Conservation (phyloP, 176 grass and related monocot species). For the Avena eriantha region DNA sequence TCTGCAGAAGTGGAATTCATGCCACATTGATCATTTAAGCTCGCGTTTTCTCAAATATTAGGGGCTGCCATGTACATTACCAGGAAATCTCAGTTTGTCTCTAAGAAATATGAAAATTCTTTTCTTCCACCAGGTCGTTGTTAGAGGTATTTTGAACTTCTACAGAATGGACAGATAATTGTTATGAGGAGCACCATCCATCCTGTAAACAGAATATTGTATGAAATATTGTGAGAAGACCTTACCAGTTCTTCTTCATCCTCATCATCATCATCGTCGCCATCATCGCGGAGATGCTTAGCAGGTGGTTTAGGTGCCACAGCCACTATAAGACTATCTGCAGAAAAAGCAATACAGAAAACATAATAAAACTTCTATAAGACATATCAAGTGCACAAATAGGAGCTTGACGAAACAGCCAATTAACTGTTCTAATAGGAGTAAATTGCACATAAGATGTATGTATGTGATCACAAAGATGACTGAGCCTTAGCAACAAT, state of each 20-base stretch:
- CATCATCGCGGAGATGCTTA: slow-evolving; percentile 51
- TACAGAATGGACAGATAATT: slow-evolving; percentile 11
- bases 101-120: slow-evolving; percentile 79
- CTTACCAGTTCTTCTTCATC: slow-evolving; percentile 61
- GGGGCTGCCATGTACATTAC: slow-evolving; percentile 46
- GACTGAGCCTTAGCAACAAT: background rate
- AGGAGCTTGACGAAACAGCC: background rate
- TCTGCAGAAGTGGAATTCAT: slow-evolving; percentile 54
- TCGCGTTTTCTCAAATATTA: slow-evolving; percentile 16
- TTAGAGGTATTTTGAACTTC: slow-evolving; percentile 61
- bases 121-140: slow-evolving; percentile 72
- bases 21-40: background rate
- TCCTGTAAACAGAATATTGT: background rate
- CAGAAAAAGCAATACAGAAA: slow-evolving; percentile 7
- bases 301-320: slow-evolving; percentile 64
- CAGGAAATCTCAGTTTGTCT: slow-evolving; percentile 84
- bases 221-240: slow-evolving; percentile 26
- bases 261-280: slow-evolving; percentile 23
- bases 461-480: background rate
- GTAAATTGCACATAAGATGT: background rate
- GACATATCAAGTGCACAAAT: background rate
- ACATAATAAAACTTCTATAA: background rate
- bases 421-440: background rate
- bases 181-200: slow-evolving; percentile 33
- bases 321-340: slow-evolving; percentile 62